phyloP scores from a whole-genome alignment of 768 basidiomycete genomes.

The Dendrothele bispora region DNA sequence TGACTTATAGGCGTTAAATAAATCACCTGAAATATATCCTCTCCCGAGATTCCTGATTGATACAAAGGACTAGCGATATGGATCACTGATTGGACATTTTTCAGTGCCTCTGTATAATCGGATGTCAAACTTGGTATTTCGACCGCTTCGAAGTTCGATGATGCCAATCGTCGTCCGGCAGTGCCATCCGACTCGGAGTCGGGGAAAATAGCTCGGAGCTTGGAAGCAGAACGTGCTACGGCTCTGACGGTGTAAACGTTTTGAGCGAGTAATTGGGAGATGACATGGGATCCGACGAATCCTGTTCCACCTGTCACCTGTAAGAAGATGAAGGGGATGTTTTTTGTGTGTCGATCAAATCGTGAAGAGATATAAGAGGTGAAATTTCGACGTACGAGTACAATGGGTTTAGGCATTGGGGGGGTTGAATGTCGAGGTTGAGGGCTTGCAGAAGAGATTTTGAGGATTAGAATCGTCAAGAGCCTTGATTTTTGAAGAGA shows the following conservation, averaged over 20 bases:
- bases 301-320: conserved; percentile 4
- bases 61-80: not conserved
- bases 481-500: too few relatives aligned
- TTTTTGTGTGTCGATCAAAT: conserved; percentile 13
- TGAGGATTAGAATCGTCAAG: too few relatives aligned
- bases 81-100: conserved; percentile 8
- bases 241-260: conserved; percentile 2
- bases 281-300: not conserved
- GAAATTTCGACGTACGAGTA: conserved; percentile 22
- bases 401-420: conserved; percentile 13
- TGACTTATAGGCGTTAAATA: not conserved
- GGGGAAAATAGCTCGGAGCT: not conserved
- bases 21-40: too few relatives aligned
- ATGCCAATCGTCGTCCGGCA: too few relatives aligned
- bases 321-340: conserved; percentile 21
- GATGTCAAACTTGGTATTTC: not conserved
- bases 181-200: not conserved
- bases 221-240: not conserved
- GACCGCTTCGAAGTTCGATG: not conserved
- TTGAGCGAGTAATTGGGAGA: not conserved
- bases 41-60: too few relatives aligned
- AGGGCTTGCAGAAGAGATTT: too few relatives aligned
- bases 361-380: conserved; percentile 12
- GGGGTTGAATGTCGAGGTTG: too few relatives aligned
- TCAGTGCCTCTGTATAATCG: conserved; percentile 11